phyloP scores from a whole-genome alignment of 2,329 filamentous ascomycete genomes.

The Phialophora macrospora region DNA sequence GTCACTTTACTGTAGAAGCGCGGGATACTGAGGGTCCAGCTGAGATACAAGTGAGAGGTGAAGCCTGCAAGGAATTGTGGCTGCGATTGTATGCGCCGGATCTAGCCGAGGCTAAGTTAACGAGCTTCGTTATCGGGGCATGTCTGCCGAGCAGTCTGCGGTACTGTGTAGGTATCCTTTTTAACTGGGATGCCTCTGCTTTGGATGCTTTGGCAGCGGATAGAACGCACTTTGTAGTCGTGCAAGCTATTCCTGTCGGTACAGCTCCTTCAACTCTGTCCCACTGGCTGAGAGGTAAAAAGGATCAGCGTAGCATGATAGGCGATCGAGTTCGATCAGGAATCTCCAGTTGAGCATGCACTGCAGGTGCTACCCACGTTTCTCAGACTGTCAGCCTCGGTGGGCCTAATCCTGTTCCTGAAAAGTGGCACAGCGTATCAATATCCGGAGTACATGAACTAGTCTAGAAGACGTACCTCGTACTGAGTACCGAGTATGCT shows the following conservation, averaged over 20 bases:
- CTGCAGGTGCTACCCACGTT: neutral
- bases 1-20: neutral
- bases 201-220: neutral
- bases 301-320: neutral
- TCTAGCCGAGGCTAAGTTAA: slow-evolving; percentile 4
- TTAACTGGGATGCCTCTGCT: neutral
- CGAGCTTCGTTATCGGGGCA: neutral
- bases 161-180: too few relatives aligned
- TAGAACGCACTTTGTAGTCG: neutral
- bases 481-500: neutral
- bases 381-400: slow-evolving; percentile 2
- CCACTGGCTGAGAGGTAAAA: neutral
- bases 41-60: slow-evolving; percentile 1
- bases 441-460: neutral
- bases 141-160: neutral
- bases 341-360: neutral
- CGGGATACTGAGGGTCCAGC: neutral
- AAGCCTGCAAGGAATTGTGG: neutral
- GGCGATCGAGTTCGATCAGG: neutral
- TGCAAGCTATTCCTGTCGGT: neutral
- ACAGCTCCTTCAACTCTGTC: neutral
- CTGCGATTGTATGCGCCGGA: neutral
- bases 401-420: slow-evolving; percentile 13
- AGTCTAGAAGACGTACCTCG: neutral
- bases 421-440: neutral